Evolutionary conservation across 164 flowering plant species (phyloP), one percentile per base, ranked within the genome.

Genomic region (Stephania japonica): DNA sequence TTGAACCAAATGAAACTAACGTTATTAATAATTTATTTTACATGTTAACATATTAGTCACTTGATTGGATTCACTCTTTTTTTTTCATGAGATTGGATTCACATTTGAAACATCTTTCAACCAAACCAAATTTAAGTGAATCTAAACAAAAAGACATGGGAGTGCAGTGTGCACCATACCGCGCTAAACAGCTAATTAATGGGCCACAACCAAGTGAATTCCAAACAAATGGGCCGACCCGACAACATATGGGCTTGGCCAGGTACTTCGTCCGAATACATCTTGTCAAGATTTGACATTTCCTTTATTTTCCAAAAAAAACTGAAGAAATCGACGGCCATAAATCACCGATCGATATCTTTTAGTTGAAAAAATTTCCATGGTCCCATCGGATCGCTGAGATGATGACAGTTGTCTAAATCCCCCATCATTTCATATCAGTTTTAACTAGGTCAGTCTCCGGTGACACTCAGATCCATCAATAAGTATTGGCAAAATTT

Each of bases 221-320:
- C 64, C 23, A n/a, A 21, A n/a, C 64, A 21, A 0, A 21, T 21
- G 7, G 7, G 59, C 59, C 59, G 59, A 59, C 21, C 64, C 64
- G 64, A 59, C 64, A 59, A 59, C 64, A 16, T 59, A 19, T 59
- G 64, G 24, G 9, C 23, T 59, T 18, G 6, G 64, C 21, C 64
- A 59, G 64, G 64, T 59, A n/a, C 64, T n/a, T n/a, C 24, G 64
- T 59, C 64, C 24, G 53, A 59, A 59, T 59, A 18, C 64, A 59
- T 59, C 64, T 18, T 59, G 23, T 59, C 64, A 59, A 59, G 64
- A 59, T n/a, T 59, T 59, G 64, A 59, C 64, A 21, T 21, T 59
- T 59, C 64, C 64, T 59, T 59, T 19, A 59, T 59, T 59, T 59
- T 24, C 63, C n/a, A 19, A 6, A 56, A 59, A 19, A 19, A 59